phyloP scores from a whole-genome alignment of 371 early-diverging fungal species.

The Dinochytrium kinnereticum region DNA sequence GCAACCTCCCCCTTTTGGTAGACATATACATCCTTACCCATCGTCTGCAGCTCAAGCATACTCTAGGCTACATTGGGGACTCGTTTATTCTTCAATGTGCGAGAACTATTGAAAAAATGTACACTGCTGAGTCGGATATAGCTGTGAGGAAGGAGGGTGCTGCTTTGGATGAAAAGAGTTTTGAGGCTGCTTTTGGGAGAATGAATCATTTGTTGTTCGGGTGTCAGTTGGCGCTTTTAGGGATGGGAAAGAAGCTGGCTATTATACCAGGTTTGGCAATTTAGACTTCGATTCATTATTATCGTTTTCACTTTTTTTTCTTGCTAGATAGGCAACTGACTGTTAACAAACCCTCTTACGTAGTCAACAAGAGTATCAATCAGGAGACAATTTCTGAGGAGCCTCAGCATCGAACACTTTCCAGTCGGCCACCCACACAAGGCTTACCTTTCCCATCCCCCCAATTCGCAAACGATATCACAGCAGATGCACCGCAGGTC shows the following conservation, averaged over 20 bases:
- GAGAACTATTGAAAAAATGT: background rate
- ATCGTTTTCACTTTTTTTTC: background rate
- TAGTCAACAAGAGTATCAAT: no score
- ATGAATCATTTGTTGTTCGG: conserved; percentile 7
- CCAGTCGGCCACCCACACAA: no score
- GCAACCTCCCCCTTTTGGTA: conserved; percentile 17
- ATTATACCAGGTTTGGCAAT: background rate
- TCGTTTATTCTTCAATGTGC: conserved; percentile 11
- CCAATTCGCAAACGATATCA: no score
- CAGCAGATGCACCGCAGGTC: no score
- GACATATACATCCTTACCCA: conserved; percentile 16
- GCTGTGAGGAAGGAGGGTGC: background rate
- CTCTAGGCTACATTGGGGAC: conserved; percentile 3
- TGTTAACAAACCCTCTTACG: no score
- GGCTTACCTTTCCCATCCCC: no score
- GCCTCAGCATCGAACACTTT: no score
- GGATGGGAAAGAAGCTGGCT: background rate
- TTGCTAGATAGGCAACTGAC: no score
- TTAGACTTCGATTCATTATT: background rate
- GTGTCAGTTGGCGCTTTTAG: conserved; percentile 5
- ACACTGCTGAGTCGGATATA: background rate
- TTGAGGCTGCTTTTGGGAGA: background rate
- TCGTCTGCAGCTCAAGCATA: background rate
- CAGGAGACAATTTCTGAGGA: no score
- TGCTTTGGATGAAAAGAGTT: background rate